Base-by-base conservation (phyloP, 192 early-diverging fungal genomes). In the Coemansia sp. region DNA sequence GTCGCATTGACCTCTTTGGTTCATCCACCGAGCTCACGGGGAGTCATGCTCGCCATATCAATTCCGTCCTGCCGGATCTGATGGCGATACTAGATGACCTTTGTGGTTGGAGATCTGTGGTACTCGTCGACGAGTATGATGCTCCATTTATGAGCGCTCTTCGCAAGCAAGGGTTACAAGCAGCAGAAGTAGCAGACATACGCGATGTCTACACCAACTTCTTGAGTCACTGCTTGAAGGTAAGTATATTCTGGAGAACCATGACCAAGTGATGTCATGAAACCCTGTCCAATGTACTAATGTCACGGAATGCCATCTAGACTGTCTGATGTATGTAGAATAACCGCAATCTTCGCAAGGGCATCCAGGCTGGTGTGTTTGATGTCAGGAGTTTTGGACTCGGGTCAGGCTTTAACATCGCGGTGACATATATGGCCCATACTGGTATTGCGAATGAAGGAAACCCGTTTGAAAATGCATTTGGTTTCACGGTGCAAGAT, bases 371-470 rank as follows among this genome's bases (percentile, higher is more conserved):
- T 13, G 48, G 48, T 10, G 48, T 51, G 1, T 51, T 51, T 23
- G 38, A 51, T 25, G 18, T 41, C 21, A 19, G 18, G 0, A 10
- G 10, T 9, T 6, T 23, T 17, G 48, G 29, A 2, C 23, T 41
- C 27, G 48, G 48, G 1, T 51, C 48, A 11, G 48, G 48, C 3
- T 38, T 51, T 6, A 51, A 51, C 18, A 51, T 41, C 16, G 22
- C 41, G 8, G 48, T 26, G 19, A 36, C 2, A 3, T 32, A 41
- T 8, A 7, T 41, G 29, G 48, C 38, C 0, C 48, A 51, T 21
- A 16, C 38, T 1, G 48, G 48, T 1, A 2, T 23, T 14, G 3
- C 10, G 2, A 38, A 3, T 5, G 17, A 2, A 5, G 18, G 7
- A 6, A 19, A 40, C 5, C 48, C 48, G 1, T 51, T 51, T 21